Conservation (phyloP, 129 eudicot species). For the Lactuca saligna region DNA sequence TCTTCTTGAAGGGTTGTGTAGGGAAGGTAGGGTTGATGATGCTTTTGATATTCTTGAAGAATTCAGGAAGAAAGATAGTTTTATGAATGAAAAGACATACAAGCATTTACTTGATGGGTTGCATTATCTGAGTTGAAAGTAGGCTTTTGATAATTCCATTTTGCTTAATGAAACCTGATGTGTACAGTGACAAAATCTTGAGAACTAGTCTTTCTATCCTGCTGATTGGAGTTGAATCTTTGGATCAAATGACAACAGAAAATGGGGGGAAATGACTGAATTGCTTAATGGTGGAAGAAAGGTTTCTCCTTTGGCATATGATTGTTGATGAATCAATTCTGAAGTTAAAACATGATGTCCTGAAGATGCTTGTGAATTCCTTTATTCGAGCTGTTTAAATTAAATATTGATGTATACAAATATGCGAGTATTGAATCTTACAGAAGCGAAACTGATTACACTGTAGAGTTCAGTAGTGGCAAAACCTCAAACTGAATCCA, state of each 20-base stretch:
- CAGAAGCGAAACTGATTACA: too few relatives aligned
- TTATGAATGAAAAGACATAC: conserved; percentile 78
- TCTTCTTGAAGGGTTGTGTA: conserved; percentile 76
- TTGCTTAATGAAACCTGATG: not conserved
- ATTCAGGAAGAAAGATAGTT: conserved; percentile 63
- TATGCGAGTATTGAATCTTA: not conserved
- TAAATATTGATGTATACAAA: not conserved
- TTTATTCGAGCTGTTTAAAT: not conserved
- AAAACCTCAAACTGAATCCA: too few relatives aligned
- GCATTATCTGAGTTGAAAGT: conserved; percentile 52
- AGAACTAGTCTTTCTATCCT: not conserved
- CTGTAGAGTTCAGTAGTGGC: not conserved
- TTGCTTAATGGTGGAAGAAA: not conserved
- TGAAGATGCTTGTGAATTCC: conserved; percentile 14
- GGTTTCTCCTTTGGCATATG: not conserved
- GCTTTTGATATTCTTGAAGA: conserved; percentile 73
- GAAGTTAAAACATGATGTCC: conserved; percentile 9
- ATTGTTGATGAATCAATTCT: conserved; percentile 8
- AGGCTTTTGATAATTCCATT: not conserved
- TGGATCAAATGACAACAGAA: not conserved
- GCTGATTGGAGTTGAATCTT: conserved; percentile 12
- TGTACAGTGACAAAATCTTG: not conserved
- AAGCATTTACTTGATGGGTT: conserved; percentile 55
- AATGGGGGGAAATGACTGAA: conserved; percentile 8
- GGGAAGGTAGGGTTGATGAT: conserved; percentile 64